Evolutionary conservation across 371 early-diverging fungal genomes (phyloP), one percentile per base, ranked within the genome.

Genomic region (Mucor ambiguus): DNA sequence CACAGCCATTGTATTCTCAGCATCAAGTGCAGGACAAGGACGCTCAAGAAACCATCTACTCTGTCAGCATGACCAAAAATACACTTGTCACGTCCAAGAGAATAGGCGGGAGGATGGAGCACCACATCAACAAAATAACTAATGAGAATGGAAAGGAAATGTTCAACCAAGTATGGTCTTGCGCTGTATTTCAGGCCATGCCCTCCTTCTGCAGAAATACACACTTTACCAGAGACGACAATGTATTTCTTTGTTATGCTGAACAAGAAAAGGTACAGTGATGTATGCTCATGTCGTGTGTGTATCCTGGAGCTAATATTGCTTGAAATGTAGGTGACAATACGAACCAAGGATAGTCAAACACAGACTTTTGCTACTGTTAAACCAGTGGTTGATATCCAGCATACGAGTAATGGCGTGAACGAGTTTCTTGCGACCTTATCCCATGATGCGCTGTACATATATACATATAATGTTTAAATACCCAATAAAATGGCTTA

Each of bases 231-330:
- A 61, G 65, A 30, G 33, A 65, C 18, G 56, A 58, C 8, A 30
- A 61, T 18, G 14, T 56, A 8, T 61, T 49, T 37, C 49, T 61
- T 24, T 70, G 70, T 18, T 61, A 35, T 28, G 26, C 59, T 14
- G 65, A 65, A n/a, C 16, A 56, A 5, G 32, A 65, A 41, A 28
- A 30, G 56, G 69, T 69, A 64, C 33, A 56, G 30, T 20, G 22
- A 0, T 28, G 18, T 22, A 24, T 24, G 14, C 24, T 12, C 6
- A 28, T 2, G 9, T 20, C 16, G 16, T 33, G 18, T 35, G 26
- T 37, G 33, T 33, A 8, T 35, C 37, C 4, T 46, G 28, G 5
- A 43, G 14, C 6, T 58, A 26, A 58, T 24, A 1, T 18, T 5
- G 16, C 1, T n/a, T 2, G 1, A 24, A 28, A 28, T 10, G 16